These are phyloP conservation scores for Melaleuca alternifolia DNA, from an alignment of 345 rosid species.

Conservation along the genomic window DNA sequence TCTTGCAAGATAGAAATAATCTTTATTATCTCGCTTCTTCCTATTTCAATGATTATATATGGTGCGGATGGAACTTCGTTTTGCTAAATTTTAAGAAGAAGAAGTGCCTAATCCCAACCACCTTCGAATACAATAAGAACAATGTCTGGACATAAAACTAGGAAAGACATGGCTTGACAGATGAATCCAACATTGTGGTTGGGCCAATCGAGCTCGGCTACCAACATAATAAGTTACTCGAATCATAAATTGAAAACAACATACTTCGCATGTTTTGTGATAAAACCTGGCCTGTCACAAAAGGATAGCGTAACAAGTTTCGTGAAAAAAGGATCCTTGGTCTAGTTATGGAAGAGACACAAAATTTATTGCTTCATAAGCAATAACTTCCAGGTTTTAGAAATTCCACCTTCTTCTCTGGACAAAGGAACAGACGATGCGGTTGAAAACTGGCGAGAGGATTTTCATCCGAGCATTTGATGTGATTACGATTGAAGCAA, in stretches of 20 bases:
- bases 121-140: neutral
- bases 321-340: neutral
- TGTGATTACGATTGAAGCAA: neutral
- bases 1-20: neutral
- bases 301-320: neutral
- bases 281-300: neutral
- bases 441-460: neutral
- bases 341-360: neutral
- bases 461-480: neutral
- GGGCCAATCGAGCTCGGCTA: neutral
- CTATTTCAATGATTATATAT: neutral
- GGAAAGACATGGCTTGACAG: neutral
- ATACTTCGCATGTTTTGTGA: neutral
- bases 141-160: neutral
- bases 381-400: neutral
- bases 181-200: neutral
- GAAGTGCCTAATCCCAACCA: fast-evolving
- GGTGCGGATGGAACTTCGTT: neutral
- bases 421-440: neutral
- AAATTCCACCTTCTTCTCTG: neutral
- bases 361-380: neutral
- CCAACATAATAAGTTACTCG: neutral
- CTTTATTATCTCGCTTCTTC: neutral
- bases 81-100: neutral
- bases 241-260: neutral